These are phyloP conservation scores for Vitis cinerea DNA, from an alignment of 164 flowering plant species.

Conservation along the genomic window DNA sequence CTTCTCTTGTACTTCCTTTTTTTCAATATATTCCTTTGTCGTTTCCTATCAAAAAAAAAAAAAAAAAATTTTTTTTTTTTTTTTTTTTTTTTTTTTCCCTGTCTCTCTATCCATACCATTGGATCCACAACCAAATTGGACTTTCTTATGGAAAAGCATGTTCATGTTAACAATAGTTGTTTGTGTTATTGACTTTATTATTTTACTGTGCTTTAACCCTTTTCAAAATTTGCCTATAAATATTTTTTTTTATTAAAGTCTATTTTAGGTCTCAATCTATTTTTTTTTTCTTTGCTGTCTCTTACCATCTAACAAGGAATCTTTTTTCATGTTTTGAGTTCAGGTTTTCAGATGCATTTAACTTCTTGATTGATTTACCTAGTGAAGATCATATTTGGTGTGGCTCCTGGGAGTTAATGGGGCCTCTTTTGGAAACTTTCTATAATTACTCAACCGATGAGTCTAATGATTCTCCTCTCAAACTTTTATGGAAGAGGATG, in stretches of 20 bases:
- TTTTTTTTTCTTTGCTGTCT: neutral
- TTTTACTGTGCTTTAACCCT: no score
- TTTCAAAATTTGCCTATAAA: no score
- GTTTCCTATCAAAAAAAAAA: no score
- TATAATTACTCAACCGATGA: conserved; percentile 70
- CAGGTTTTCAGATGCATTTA: conserved; percentile 91
- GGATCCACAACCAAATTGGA: no score
- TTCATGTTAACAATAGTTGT: neutral
- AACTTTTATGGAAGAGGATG: conserved; percentile 66
- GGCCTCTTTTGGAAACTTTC: conserved; percentile 85
- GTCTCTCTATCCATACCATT: no score
- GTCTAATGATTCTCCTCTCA: conserved; percentile 63
- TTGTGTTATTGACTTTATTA: neutral
- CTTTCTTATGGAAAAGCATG: no score
- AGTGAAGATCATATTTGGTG: conserved; percentile 81
- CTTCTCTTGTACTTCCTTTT: no score
- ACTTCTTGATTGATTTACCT: conserved; percentile 54
- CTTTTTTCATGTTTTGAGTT: conserved; percentile 4
- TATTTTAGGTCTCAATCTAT: neutral
- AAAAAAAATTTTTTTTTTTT: no score
- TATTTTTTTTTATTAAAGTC: neutral
- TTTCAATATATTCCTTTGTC: no score
- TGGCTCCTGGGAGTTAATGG: conserved; percentile 77
- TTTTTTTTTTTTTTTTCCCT: no score
- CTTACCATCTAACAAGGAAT: neutral